Evolutionary conservation across 225 moss, liverwort and hornwort species (phyloP), one percentile per base, ranked within the genome.

Genomic region (Asterella californica): DNA sequence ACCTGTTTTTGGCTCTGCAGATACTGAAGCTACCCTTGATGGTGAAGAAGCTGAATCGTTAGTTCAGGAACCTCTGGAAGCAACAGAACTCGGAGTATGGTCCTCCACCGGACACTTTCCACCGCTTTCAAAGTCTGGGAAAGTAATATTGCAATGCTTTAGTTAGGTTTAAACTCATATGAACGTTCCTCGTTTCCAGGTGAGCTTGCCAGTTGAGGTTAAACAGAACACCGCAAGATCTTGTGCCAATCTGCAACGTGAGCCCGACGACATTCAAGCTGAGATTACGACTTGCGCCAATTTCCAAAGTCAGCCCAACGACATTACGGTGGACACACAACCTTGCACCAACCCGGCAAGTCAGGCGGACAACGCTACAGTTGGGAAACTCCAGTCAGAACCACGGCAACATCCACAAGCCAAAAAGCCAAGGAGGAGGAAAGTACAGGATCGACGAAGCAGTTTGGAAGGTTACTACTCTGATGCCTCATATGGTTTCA

Each of bases 401-500:
- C 25, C 47, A 65, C 59, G 19, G 34, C 55, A 30, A n/a, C 29
- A 52, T 6, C 15, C 33, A 14, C 32, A 60, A 52, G 21, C 30
- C 17, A 78, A 78, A 63, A 52, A 29, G 60, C 10, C 18, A 29
- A 83, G 55, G 76, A 36, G 59, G 70, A 78, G 47, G 70, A 86
- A 81, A 78, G 57, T 25, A 33, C 68, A 76, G 12, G 53, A 78
- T 10, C 76, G 75, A 78, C 78, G 86, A 48, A 49, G 29, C 75
- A 86, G 83, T 72, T 83, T 86, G 71, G 83, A 83, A 83, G 86
- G 86, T 86, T 52, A 72, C 27, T 10, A 14, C 27, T 72, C 72
- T 72, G 25, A 67, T 6, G 67, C 32, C 64, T 1, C 32, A 65
- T 6, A 11, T 12, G 52, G 17, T 42, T 42, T 42, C 42, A 42